A percentile compares a stretch with the other conserved stretches of the same genome.
Conservation (phyloP, 148 eudicot species). For the Heliamphora exappendiculata region DNA sequence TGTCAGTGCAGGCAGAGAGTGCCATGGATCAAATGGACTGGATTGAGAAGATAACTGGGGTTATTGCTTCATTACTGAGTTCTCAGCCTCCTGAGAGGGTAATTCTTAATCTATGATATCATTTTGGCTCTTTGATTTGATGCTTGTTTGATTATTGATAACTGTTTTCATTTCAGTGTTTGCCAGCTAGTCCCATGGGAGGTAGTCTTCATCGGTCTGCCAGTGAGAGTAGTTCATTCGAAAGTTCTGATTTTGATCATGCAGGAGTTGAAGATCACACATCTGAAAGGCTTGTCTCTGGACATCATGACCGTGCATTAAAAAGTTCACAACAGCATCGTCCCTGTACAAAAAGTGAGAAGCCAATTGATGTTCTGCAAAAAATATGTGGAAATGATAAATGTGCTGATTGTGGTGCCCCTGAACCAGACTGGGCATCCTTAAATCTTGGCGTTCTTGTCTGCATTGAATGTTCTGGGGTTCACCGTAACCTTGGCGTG, state of each 20-base stretch:
- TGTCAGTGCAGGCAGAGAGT: constrained; percentile 79
- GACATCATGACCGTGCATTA: constrained; percentile 56
- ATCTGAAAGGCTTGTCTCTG: constrained; percentile 57
- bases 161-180: constrained; percentile 50
- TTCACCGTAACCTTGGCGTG: constrained; percentile 98
- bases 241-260: constrained; percentile 87
- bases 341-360: constrained; percentile 54
- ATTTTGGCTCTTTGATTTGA: constrained; percentile 6
- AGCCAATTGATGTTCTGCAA: constrained; percentile 73
- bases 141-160: constrained; percentile 6
- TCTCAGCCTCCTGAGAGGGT: constrained; percentile 98
- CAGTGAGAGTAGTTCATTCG: constrained; percentile 97
- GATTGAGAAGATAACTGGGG: constrained; percentile 98
- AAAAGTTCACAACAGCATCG: constrained; percentile 71
- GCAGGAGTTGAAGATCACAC: constrained; percentile 58
- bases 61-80: constrained; percentile 89
- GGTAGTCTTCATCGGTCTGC: constrained; percentile 79
- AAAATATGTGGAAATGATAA: constrained; percentile 82
- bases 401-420: constrained; percentile 97
- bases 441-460: constrained; percentile 97
- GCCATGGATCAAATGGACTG: constrained; percentile 99
- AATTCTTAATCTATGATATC: constrained; percentile 15
- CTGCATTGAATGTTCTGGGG: constrained; percentile 99
- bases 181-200: constrained; percentile 72
- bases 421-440: constrained; percentile 99